Evolutionary conservation across 2,329 filamentous ascomycete genomes (phyloP), one percentile per base, ranked within the genome.

Genomic region (Colletotrichum phormii): DNA sequence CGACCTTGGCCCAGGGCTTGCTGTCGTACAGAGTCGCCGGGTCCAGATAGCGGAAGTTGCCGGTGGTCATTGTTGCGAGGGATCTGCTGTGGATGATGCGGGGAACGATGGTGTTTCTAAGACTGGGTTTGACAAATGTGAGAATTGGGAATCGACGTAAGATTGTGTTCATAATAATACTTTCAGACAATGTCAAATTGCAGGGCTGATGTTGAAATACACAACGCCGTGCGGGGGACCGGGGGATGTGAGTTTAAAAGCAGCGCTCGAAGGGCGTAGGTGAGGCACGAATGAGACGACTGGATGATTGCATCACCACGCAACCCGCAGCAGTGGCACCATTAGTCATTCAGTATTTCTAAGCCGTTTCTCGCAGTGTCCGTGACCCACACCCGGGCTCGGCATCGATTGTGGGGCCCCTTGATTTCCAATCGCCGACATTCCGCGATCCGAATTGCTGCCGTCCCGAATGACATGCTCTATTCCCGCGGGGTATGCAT

Each of bases 1-100:
- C 91, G 51, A 93, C 91, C 77, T 93, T 93, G 76, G 82, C 79
- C 91, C 91, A 93, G 1, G 90, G 88, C 78, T 90, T 90, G 66
- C 81, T 81, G 74, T 86, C 74, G 22, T 68, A 64, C 58, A 82
- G 86, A 26, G 86, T 86, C 1, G 83, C 77, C 1, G 86, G 83
- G 78, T 93, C 90, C 74, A 92, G 89, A 81, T 92, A 90, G 72
- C 86, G 86, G 83, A 93, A 92, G 2, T 77, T 81, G 49, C 86
- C 84, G 24, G 86, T 89, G n/a, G 88, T 90, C 89, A 90, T 91
- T 51, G 76, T 87, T 75, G 71, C 54, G 31, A 72, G 15, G 53
- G 26, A 12, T 37, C 54, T 68, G 15, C 5, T 22, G 33, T 31
- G 33, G 13, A 15, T 29, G 9, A 54, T 49, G 60, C 33, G 65